Evolutionary conservation across 768 basidiomycete genomes (phyloP), one percentile per base, ranked within the genome.

Genomic region (Gloeophyllum trabeum): DNA sequence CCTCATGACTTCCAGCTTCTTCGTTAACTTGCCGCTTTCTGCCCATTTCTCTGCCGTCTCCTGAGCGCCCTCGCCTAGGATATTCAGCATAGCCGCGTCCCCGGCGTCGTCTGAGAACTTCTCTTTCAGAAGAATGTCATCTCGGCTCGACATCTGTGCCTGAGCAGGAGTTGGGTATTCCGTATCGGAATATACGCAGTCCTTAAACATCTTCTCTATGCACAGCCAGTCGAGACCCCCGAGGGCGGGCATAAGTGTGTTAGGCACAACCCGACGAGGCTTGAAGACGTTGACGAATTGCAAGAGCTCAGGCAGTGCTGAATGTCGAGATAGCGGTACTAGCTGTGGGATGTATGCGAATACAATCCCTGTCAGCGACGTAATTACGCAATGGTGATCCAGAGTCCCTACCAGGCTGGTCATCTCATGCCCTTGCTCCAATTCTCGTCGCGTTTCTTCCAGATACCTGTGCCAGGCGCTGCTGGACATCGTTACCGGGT

Each of bases 251-350:
- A 63, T 72, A 49, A 69, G 76, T 0, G 87, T 85, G 52, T 93
- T 94, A 0, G 93, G 94, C 2, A 89, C 71, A 1, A 98, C 60
- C 3, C 73, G 68, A 30, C 62, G 67, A 0, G 94, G 94, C 16
- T 73, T 72, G 61, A 99, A 96, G 14, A 94, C 69, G 0, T 71
- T 63, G 20, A 96, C 88, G 41, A 99, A 81, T 1, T 65, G 61
- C 46, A 80, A 77, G 1, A 99, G 71, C 54, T 98, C 94, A 0
- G 87, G 85, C 4, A 96, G 72, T 0, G 85, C 71, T 0, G 91
- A 94, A 54, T 98, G 94, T 2, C 94, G 76, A 6, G 78, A 76
- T 4, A 98, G 67, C 1, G 90, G 90, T 5, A 85, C 79, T 6
- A 88, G 72, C 89, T 93, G 46, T 4, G 5, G 40, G 24, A 46